Evolutionary conservation across 140 eudicot species (phyloP), one percentile per base, ranked within the genome.

Genomic region (Flaveria floridana): DNA sequence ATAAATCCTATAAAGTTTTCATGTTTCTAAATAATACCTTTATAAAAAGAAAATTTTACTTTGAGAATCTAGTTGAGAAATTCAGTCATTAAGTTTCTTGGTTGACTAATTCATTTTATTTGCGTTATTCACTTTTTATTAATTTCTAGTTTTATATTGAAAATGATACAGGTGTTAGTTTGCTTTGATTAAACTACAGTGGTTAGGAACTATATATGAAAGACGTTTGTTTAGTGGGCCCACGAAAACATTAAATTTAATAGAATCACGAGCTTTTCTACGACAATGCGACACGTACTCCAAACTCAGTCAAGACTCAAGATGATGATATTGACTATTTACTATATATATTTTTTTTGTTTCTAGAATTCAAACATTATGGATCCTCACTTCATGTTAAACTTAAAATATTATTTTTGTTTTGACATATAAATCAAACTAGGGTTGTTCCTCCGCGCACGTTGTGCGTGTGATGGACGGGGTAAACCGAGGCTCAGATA

Each of bases 301-400:
- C 12, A 39, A 65, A 65, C 71, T 16, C 52, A 9, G 71, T 65
- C 52, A 65, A 65, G 13, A 62, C 30, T 65, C 52, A 39, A 65
- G 46, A 62, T 28, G 46, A 62, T 3, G 71, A 37, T 65, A 39
- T 64, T 64, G 48, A 64, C 70, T 48, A 14, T 6, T 13, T n/a
- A n/a, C n/a, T 6, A 10, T 34, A 65, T n/a, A 23, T 23, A 16
- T 39, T 30, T 37, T 37, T 9, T 21, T 58, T 21, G 7, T 0
- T 48, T 48, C n/a, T 58, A 11, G n/a, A 13, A 48, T 11, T 48
- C 14, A 48, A 48, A 3, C n/a, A 48, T 48, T 48, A 2, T 3
- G 55, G 6, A 12, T 11, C 50, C 1, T 44, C 13, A 11, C 50
- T 11, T 44, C 50, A 8, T 44, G 13, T 44, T 34, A 34, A 34